These are phyloP conservation scores for Botrytis galanthina DNA, from an alignment of 2,329 filamentous ascomycete species.

Conservation along the genomic window DNA sequence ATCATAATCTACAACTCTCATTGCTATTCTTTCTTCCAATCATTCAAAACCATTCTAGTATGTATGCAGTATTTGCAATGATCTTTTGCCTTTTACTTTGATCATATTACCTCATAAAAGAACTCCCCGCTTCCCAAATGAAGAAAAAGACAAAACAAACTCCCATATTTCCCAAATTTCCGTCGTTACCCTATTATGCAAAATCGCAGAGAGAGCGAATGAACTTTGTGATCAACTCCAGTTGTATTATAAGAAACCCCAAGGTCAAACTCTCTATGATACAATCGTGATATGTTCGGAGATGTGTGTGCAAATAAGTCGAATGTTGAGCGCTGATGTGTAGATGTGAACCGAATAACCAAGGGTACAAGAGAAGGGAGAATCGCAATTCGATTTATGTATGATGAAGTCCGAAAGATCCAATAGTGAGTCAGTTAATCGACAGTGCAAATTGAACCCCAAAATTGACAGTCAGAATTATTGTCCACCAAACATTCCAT, in stretches of 20 bases:
- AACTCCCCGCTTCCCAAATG: constrained; percentile 14
- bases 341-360: constrained; percentile 5
- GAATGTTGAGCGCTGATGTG: neutral
- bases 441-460: neutral
- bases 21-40: constrained; percentile 17
- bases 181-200: constrained; percentile 21
- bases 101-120: constrained; percentile 7
- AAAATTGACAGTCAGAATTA: neutral
- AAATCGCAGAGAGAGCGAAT: constrained; percentile 17
- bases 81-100: constrained; percentile 13
- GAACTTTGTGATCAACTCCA: constrained; percentile 10
- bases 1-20: constrained; percentile 17
- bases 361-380: constrained; percentile 13
- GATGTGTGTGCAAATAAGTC: constrained; percentile 13
- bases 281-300: constrained; percentile 18
- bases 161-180: constrained; percentile 14
- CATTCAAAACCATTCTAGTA: constrained; percentile 18
- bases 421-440: neutral
- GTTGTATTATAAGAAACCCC: constrained; percentile 8
- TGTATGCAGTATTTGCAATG: constrained; percentile 17
- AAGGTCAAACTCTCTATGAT: constrained; percentile 19
- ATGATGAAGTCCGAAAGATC: constrained; percentile 3
- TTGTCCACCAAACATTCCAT: constrained; percentile 28
- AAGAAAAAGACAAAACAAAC: neutral
- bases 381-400: constrained; percentile 1